phyloP scores from a whole-genome alignment of 1,284 basidiomycete species.

The Meira miltonrushii region DNA sequence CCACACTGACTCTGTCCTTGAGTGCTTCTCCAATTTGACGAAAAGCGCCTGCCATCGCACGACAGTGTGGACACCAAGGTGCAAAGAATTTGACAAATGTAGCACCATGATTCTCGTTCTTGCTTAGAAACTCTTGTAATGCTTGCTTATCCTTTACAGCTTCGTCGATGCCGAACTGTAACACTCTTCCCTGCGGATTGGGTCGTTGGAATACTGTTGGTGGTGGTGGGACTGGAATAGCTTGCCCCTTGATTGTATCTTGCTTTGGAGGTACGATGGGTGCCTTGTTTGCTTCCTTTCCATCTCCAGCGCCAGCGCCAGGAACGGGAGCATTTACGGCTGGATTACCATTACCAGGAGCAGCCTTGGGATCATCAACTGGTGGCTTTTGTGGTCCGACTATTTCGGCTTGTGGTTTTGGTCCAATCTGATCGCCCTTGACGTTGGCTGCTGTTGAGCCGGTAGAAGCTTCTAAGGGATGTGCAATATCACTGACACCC shows the following conservation, averaged over 20 bases:
- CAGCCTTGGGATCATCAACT: conserved; percentile 5
- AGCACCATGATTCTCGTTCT: conserved; percentile 34
- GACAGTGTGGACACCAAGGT: conserved; percentile 51
- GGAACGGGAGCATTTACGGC: neutral
- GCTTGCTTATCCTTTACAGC: conserved; percentile 25
- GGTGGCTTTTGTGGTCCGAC: neutral
- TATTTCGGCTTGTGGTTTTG: neutral
- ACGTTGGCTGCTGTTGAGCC: neutral
- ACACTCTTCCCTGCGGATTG: conserved; percentile 33
- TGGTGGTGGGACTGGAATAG: conserved; percentile 14
- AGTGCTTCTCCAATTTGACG: conserved; percentile 29
- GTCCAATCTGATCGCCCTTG: neutral
- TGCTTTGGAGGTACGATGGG: conserved; percentile 4
- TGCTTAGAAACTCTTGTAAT: conserved; percentile 30
- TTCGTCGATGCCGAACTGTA: conserved; percentile 29
- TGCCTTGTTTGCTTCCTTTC: neutral
- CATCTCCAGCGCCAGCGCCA: neutral
- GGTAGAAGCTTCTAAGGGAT: neutral
- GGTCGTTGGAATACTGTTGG: conserved; percentile 24
- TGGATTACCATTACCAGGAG: conserved; percentile 5
- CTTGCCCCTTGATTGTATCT: neutral
- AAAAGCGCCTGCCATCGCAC: conserved; percentile 42
- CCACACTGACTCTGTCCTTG: conserved; percentile 38
- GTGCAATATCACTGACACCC: conserved; percentile 19
- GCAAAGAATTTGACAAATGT: conserved; percentile 50